Conservation (phyloP, 1,139 yeast species). For the Blastobotrys proliferans region DNA sequence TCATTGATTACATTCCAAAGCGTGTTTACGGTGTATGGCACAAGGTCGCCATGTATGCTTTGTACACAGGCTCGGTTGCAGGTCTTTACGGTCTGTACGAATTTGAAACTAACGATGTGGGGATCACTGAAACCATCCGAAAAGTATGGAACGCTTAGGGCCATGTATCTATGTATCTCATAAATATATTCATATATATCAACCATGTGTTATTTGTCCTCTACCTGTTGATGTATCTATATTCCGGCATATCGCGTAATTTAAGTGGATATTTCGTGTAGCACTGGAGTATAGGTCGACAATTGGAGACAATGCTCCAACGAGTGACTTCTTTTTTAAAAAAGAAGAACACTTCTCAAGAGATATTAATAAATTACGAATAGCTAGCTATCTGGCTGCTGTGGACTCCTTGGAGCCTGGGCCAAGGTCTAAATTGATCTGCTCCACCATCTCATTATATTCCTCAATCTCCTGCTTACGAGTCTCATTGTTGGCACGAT, state of each 20-base stretch:
- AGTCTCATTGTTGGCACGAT: conserved; percentile 2
- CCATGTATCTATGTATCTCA: not conserved
- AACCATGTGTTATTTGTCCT: too few species aligned
- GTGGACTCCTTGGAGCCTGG: too few species aligned
- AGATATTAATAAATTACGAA: too few species aligned
- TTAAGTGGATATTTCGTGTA: too few species aligned
- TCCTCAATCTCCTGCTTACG: conserved; percentile 4
- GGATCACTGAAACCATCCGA: conserved; percentile 41
- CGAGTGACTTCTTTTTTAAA: too few species aligned
- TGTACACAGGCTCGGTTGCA: conserved; percentile 66
- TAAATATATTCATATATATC: too few species aligned
- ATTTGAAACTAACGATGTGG: conserved; percentile 74
- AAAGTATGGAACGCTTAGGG: conserved; percentile 41
- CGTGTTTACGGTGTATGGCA: conserved; percentile 77
- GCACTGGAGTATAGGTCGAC: too few species aligned
- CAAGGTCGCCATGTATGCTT: conserved; percentile 55
- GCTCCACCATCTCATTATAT: conserved; percentile 5
- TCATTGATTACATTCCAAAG: conserved; percentile 82
- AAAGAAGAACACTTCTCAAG: too few species aligned
- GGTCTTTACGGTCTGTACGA: conserved; percentile 79
- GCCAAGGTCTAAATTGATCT: conserved; percentile 1
- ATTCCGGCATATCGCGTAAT: too few species aligned
- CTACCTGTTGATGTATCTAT: too few species aligned
- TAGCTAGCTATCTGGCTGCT: too few species aligned
- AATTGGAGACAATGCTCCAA: too few species aligned